A percentile compares a stretch with the other conserved stretches of the same genome.
phyloP scores from a whole-genome alignment of 108 stramenopile genomes.

The Fragilaria crotonensis region DNA sequence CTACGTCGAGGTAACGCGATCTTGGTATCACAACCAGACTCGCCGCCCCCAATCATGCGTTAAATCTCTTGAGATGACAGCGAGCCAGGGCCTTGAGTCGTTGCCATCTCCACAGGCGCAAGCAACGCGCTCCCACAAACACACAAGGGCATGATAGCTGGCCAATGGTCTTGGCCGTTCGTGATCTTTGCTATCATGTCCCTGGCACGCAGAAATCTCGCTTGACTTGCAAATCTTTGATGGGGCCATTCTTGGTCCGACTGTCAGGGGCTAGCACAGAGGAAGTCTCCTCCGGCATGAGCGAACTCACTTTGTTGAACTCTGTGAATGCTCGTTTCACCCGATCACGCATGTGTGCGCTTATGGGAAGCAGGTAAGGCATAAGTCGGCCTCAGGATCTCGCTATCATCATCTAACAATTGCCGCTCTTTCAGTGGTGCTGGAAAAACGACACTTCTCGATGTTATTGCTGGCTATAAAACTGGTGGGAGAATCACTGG shows the following conservation, averaged over 20 bases:
- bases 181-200: neutral
- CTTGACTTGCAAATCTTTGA: neutral
- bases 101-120: too few relatives aligned
- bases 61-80: neutral
- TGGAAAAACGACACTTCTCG: slow-evolving; percentile 50
- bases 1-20: slow-evolving; percentile 17
- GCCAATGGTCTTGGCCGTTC: neutral
- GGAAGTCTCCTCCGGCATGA: neutral
- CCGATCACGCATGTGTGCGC: slow-evolving; percentile 19
- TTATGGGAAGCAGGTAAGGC: too few relatives aligned
- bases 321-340: neutral
- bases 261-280: neutral
- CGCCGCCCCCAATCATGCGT: slow-evolving; percentile 16
- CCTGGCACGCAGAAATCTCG: neutral
- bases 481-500: slow-evolving; percentile 52
- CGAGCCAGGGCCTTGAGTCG: too few relatives aligned
- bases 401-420: too few relatives aligned
- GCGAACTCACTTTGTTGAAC: neutral
- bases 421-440: slow-evolving; percentile 17
- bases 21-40: slow-evolving; percentile 27
- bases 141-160: too few relatives aligned
- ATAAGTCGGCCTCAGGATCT: too few relatives aligned
- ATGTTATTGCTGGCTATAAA: slow-evolving; percentile 58
- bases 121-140: too few relatives aligned
- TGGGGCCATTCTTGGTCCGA: neutral